phyloP scores from a whole-genome alignment of 768 basidiomycete species.

The Mrakia blollopis region DNA sequence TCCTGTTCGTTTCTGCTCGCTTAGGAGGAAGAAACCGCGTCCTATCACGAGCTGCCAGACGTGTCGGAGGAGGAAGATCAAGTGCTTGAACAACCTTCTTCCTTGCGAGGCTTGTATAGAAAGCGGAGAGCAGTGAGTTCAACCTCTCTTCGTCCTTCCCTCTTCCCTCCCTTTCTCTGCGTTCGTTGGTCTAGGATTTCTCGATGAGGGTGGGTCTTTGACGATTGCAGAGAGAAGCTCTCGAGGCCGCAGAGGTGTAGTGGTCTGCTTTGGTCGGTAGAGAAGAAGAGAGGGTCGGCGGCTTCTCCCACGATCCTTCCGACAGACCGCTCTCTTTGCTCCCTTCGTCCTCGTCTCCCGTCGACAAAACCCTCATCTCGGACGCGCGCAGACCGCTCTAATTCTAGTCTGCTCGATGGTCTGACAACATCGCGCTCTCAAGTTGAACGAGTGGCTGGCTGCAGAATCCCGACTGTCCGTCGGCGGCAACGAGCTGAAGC shows the following conservation, averaged over 20 bases:
- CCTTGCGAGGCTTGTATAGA: constrained; percentile 12
- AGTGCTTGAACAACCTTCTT: constrained; percentile 2
- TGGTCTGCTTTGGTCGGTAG: no score
- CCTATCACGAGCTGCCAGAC: neutral
- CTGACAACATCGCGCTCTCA: no score
- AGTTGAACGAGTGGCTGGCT: no score
- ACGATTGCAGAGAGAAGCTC: no score
- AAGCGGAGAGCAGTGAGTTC: neutral
- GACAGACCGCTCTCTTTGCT: no score
- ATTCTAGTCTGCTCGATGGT: no score
- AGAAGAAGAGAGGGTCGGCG: no score
- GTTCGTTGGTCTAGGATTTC: neutral
- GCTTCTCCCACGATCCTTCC: no score
- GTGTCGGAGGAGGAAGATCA: constrained; percentile 9
- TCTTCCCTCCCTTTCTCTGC: neutral
- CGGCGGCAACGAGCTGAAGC: neutral
- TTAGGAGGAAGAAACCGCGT: constrained; percentile 5
- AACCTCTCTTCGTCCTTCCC: neutral
- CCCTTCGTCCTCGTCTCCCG: no score
- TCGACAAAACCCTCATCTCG: neutral
- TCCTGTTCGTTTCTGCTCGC: neutral
- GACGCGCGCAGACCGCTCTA: no score
- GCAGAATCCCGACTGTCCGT: neutral
- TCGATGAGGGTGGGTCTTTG: neutral
- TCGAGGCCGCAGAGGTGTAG: no score